Conservation (phyloP, 164 flowering plant species). For the Protea cynaroides region DNA sequence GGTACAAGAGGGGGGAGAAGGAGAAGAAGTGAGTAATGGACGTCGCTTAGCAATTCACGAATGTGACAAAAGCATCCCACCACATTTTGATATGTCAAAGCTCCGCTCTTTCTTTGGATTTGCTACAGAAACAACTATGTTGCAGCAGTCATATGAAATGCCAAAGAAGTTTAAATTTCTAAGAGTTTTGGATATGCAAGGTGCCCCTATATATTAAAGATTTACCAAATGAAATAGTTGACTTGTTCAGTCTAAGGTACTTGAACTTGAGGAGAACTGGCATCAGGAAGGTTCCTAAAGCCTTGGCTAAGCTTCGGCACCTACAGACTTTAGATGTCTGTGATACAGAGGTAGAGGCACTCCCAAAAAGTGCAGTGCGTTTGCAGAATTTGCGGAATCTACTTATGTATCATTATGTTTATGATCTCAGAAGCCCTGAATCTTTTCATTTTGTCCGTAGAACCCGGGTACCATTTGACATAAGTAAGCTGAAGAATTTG, state of each 20-base stretch:
- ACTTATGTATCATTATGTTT: background rate
- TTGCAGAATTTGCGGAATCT: background rate
- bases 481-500: background rate
- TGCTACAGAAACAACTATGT: background rate
- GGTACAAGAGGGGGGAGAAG: background rate
- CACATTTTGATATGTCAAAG: background rate
- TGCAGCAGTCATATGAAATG: background rate
- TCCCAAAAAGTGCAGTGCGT: constrained; percentile 20
- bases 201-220: constrained; percentile 19
- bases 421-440: background rate
- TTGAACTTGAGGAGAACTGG: constrained; percentile 29
- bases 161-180: background rate
- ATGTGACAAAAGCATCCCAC: background rate
- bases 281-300: constrained; percentile 30
- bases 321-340: constrained; percentile 35
- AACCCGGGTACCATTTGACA: background rate
- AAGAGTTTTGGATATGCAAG: constrained; percentile 25
- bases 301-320: constrained; percentile 30
- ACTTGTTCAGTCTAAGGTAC: constrained; percentile 31
- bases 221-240: constrained; percentile 19
- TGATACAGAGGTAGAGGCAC: constrained; percentile 19
- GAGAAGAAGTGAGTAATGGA: background rate
- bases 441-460: background rate
- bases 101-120: background rate
- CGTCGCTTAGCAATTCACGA: background rate